Base-by-base conservation (phyloP, 345 rosid species). In the Physaria fendleri region DNA sequence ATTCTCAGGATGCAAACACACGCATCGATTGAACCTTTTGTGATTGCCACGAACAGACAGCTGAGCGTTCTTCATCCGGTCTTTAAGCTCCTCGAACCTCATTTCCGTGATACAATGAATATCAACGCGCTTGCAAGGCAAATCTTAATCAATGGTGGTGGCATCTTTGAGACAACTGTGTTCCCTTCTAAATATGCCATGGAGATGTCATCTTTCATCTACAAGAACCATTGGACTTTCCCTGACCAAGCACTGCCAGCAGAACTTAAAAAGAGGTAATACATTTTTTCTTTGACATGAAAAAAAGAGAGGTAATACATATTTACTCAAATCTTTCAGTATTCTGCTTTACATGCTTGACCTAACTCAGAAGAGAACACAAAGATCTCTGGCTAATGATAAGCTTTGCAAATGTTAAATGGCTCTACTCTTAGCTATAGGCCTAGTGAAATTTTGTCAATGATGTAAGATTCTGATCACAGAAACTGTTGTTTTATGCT, bases 41-140 rank as follows among this genome's bases (percentile, higher is more conserved):
- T 83, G 21, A 88, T 85, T 64, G 93, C 96, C 16, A 75, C 93
- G 0, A 82, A 85, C 49, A 71, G 90, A 65, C 96, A 80, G 63
- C 82, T 88, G 21, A 88, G 96, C 3, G 88, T 71, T 62, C 77
- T 85, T 51, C 96, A 88, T 64, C 96, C 96, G 3, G 85, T 88
- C 33, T 76, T 76, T 51, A 83, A 81, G 73, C 96, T 88, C 25
- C 79, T 88, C 1, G 75, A 83, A 25, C 90, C 96, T 71, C 93
- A 88, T 49, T 85, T 83, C 63, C 96, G 86, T 1, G 87, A 88
- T 76, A 88, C 96, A 1, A 82, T 88, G 90, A 76, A 80, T 50
- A 80, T 83, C 62, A 88, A 85, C 43, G 90, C 88, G 9, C 69
- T 83, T 11, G 83, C 81, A 5, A 71, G 90, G 59, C 78, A 74